These are phyloP conservation scores for Apostasia shenzhenica DNA, from an alignment of 106 monocot species.

Conservation along the genomic window DNA sequence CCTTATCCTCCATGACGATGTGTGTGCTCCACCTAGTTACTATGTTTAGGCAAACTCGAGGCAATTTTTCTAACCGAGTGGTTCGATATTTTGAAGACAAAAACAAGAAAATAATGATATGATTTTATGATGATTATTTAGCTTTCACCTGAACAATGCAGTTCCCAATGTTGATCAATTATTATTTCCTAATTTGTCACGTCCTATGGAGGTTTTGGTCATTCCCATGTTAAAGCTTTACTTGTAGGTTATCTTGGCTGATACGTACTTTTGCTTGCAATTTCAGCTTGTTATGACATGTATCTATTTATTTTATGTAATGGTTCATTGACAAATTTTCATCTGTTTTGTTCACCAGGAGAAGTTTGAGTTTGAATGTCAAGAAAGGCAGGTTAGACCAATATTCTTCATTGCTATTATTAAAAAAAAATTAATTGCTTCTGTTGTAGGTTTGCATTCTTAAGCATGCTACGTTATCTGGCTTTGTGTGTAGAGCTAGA, in stretches of 20 bases:
- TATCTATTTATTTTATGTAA: conserved; percentile 1
- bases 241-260: neutral
- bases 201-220: neutral
- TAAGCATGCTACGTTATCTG: neutral
- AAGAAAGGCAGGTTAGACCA: conserved; percentile 5
- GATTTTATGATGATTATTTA: too few relatives aligned
- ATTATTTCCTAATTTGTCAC: neutral
- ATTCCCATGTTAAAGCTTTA: neutral
- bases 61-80: too few relatives aligned
- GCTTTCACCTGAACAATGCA: too few relatives aligned
- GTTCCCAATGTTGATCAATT: too few relatives aligned
- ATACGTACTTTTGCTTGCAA: neutral
- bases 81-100: too few relatives aligned
- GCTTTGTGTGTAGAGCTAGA: too few relatives aligned
- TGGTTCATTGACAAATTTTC: neutral
- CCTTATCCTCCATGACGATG: too few relatives aligned
- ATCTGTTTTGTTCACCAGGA: neutral
- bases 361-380: conserved; percentile 5
- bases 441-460: neutral
- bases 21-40: too few relatives aligned
- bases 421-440: too few relatives aligned
- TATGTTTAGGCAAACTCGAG: too few relatives aligned
- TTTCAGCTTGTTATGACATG: neutral
- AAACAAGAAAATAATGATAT: too few relatives aligned
- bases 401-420: too few relatives aligned